These are phyloP conservation scores for Calonectria montana DNA, from an alignment of 2,329 filamentous ascomycete genomes.

Conservation along the genomic window DNA sequence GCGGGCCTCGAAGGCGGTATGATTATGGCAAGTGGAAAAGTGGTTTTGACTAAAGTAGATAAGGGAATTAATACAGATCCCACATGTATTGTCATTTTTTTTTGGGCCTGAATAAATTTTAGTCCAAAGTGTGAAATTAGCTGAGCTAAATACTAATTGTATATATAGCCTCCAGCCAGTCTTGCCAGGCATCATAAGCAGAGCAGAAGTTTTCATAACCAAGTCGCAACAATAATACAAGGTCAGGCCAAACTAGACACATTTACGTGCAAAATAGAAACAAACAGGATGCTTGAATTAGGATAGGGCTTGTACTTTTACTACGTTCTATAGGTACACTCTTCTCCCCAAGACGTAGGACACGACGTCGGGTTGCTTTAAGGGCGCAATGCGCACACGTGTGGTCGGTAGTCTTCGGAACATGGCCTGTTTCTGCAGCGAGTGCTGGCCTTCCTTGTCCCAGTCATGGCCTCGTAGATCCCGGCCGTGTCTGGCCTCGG, in stretches of 20 bases:
- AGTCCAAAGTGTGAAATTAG: neutral
- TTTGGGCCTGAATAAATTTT: neutral
- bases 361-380: conserved; percentile 17
- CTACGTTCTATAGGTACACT: neutral
- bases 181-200: too few relatives aligned
- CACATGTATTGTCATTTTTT: neutral
- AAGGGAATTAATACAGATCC: neutral
- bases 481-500: conserved; percentile 30
- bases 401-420: conserved; percentile 48
- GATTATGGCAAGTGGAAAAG: conserved; percentile 3
- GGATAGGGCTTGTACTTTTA: neutral
- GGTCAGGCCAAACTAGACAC: too few relatives aligned
- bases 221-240: too few relatives aligned
- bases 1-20: conserved; percentile 56
- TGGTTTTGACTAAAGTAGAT: neutral
- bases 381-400: conserved; percentile 44
- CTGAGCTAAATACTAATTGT: too few relatives aligned
- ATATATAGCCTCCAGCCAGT: too few relatives aligned
- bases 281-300: neutral
- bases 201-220: too few relatives aligned
- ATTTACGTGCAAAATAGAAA: neutral
- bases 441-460: conserved; percentile 24
- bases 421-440: conserved; percentile 37
- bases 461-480: conserved; percentile 41
- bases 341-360: neutral